Base-by-base conservation (phyloP, 2,329 filamentous ascomycete genomes). In the Penicillium crustosum region DNA sequence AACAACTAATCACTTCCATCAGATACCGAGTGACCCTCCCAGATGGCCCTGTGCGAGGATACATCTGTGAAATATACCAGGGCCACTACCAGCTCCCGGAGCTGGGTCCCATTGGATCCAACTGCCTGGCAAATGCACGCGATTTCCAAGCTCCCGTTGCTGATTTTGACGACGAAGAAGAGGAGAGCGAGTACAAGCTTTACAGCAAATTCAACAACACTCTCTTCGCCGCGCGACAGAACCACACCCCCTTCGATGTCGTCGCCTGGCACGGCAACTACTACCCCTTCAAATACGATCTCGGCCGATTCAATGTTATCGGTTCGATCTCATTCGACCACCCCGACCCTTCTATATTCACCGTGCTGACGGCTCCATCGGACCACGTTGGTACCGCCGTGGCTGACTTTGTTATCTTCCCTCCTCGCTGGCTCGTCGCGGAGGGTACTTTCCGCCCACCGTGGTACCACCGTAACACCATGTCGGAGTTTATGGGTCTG, bases 191-290 rank as follows among this genome's bases (percentile, higher is more conserved):
- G 57, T 84, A 82, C 70, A 82, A 78, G 9, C 75, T 90, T 36
- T 81, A 82, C 35, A 81, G 81, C 70, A 90, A 90, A 72, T 88
- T 90, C 68, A 85, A 86, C 69, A 86, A 88, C 63, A 78, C 81
- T 47, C 82, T 91, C 50, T 91, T 89, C 75, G 76, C 78, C 38
- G 86, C 86, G 7, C 79, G 72, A 42, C 89, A 92, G 74, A 72
- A 80, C 12, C 89, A 92, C 71, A 88, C 86, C 0, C 89, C 89
- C 0, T 93, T 91, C 67, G 89, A 93, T 66, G 84, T 93, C 0
- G 89, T 91, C 3, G 88, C 86, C 3, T 93, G 89, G 89, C 89
- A 93, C 69, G 89, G 89, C 44, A 89, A 86, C 61, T 92, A 91
- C 75, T 88, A 89, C 60, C 89, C 89, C 0, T 91, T 86, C 82